Conservation (phyloP, 2,329 filamentous ascomycete species). For the Trichoderma afroharzianum region DNA sequence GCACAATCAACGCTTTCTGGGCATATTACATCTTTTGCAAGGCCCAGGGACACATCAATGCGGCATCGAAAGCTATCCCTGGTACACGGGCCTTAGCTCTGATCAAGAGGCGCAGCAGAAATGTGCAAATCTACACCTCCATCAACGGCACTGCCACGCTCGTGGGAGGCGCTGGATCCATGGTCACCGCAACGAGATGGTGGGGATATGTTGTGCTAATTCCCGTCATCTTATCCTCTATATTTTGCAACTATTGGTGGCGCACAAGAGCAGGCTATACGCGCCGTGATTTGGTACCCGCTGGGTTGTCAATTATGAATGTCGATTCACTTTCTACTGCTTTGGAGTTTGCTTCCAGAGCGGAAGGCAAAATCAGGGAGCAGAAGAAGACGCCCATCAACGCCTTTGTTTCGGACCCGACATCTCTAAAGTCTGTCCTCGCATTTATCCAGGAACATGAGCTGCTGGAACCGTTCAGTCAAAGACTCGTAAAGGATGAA, state of each 20-base stretch:
- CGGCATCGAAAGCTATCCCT: constrained; percentile 26
- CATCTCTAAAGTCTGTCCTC: constrained; percentile 17
- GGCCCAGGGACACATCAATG: constrained; percentile 36
- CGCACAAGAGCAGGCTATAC: constrained; percentile 43
- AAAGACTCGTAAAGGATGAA: constrained; percentile 5
- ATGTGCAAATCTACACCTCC: constrained; percentile 42
- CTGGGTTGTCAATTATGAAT: neutral
- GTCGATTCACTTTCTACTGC: constrained; percentile 19
- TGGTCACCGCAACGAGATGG: constrained; percentile 49
- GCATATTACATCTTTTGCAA: constrained; percentile 40
- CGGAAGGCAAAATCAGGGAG: constrained; percentile 13
- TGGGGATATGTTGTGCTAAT: constrained; percentile 50
- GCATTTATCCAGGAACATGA: constrained; percentile 20
- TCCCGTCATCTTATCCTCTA: constrained; percentile 45
- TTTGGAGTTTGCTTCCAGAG: constrained; percentile 23
- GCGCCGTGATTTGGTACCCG: constrained; percentile 11
- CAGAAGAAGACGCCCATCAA: constrained; percentile 6
- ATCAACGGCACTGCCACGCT: constrained; percentile 45
- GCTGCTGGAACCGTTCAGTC: constrained; percentile 18
- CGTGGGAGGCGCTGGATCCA: constrained; percentile 45
- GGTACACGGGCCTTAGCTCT: constrained; percentile 26
- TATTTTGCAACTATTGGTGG: constrained; percentile 49
- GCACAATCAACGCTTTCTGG: constrained; percentile 47
- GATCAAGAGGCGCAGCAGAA: constrained; percentile 35
- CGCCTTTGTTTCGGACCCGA: constrained; percentile 18